phyloP scores from a whole-genome alignment of 148 eudicot species.

The Persicaria tinctoria region DNA sequence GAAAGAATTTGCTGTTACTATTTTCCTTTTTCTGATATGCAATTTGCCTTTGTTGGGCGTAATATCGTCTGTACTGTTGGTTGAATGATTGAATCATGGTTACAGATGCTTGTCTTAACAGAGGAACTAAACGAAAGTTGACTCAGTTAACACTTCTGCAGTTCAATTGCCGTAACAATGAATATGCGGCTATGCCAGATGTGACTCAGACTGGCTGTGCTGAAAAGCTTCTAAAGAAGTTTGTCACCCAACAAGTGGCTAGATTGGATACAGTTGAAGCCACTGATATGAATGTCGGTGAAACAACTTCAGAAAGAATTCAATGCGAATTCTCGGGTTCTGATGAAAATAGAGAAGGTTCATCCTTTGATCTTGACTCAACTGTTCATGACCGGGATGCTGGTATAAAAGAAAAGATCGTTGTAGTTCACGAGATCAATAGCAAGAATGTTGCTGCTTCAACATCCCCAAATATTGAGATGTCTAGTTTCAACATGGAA shows the following conservation, averaged over 20 bases:
- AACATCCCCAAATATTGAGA: conserved; percentile 16
- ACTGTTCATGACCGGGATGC: conserved; percentile 11
- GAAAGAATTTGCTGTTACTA: neutral
- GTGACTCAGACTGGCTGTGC: conserved; percentile 17
- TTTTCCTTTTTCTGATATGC: neutral
- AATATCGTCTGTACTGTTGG: neutral
- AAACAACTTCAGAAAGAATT: neutral
- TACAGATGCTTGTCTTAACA: conserved; percentile 69
- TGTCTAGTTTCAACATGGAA: conserved; percentile 17
- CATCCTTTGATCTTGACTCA: conserved; percentile 1
- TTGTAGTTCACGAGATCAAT: neutral
- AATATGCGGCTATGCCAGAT: conserved; percentile 17
- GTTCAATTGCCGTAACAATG: conserved; percentile 36
- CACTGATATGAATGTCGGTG: neutral
- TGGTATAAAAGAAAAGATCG: conserved; percentile 10
- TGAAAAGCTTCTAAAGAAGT: conserved; percentile 16
- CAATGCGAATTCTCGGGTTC: neutral
- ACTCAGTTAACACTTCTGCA: conserved; percentile 76
- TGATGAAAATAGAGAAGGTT: neutral
- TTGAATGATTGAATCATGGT: conserved; percentile 14
- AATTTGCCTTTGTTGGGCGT: neutral
- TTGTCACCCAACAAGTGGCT: conserved; percentile 11
- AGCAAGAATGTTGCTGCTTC: conserved; percentile 2
- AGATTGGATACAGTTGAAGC: conserved; percentile 18
- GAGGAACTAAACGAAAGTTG: conserved; percentile 74